phyloP scores from a whole-genome alignment of 495 filamentous ascomycete species.

The Aspergillus wentii region DNA sequence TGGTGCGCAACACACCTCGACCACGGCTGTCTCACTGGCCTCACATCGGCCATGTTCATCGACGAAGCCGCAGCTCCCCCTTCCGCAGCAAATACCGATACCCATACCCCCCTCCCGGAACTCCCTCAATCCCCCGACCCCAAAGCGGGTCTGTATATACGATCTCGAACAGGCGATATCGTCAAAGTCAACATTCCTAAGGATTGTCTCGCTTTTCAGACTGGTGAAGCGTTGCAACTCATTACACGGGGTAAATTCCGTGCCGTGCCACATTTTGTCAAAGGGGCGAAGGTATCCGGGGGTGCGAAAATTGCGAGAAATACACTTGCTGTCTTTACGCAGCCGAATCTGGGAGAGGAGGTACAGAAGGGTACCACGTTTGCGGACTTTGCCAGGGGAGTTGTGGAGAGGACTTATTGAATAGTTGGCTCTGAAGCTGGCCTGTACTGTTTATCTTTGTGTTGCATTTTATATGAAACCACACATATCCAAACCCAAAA shows the following conservation, averaged over 20 bases:
- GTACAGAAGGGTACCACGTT: constrained; percentile 68
- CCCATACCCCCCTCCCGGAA: constrained; percentile 54
- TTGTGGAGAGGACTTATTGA: constrained; percentile 73
- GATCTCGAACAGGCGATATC: constrained; percentile 68
- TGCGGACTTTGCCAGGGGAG: constrained; percentile 80
- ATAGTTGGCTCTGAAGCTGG: not conserved
- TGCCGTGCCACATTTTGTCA: constrained; percentile 95
- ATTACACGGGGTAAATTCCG: constrained; percentile 87
- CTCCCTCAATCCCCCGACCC: constrained; percentile 72
- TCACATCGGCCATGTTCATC: constrained; percentile 94
- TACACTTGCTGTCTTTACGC: constrained; percentile 94
- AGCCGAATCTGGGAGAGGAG: constrained; percentile 86
- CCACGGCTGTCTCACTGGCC: constrained; percentile 87
- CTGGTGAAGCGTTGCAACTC: constrained; percentile 82
- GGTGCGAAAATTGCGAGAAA: constrained; percentile 68
- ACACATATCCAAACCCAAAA: no score
- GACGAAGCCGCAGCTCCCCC: constrained; percentile 61
- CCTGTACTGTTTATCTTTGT: not conserved
- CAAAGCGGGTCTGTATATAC: constrained; percentile 84
- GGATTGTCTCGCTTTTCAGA: constrained; percentile 94
- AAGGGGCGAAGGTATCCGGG: constrained; percentile 48
- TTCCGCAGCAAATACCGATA: constrained; percentile 18
- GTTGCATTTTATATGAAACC: no score
- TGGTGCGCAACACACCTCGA: constrained; percentile 97
- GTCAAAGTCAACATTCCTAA: constrained; percentile 86